phyloP scores from a whole-genome alignment of 129 eudicot species.

The Centrapalus pauciflorus region DNA sequence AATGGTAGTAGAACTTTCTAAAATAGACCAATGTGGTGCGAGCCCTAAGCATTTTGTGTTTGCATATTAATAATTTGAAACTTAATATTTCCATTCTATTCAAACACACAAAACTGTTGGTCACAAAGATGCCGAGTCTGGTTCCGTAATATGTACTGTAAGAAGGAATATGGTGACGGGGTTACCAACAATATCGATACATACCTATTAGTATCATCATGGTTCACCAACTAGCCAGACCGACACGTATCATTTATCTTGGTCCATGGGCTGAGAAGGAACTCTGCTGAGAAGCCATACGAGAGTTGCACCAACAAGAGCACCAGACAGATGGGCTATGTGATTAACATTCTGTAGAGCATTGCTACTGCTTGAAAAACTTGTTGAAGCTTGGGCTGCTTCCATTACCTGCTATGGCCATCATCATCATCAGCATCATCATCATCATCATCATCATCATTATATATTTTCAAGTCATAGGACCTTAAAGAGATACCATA shows the following conservation, averaged over 20 bases:
- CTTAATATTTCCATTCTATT: no score
- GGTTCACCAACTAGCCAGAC: no score
- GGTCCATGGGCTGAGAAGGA: constrained; percentile 50
- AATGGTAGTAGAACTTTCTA: no score
- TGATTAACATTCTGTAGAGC: constrained; percentile 76
- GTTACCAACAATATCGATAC: no score
- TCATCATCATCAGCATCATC: not conserved
- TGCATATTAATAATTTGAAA: no score
- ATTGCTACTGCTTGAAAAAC: constrained; percentile 48
- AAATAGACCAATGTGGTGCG: no score
- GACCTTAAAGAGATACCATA: not conserved
- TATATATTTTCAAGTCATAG: not conserved
- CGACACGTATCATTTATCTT: constrained; percentile 33
- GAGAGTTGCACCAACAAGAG: constrained; percentile 32
- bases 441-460: not conserved
- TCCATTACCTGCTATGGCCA: constrained; percentile 79
- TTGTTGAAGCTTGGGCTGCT: constrained; percentile 90
- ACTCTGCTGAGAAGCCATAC: constrained; percentile 81
- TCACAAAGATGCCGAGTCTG: no score
- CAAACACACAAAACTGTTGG: no score
- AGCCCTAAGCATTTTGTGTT: no score
- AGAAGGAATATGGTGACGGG: no score
- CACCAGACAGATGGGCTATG: constrained; percentile 71
- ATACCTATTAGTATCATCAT: not conserved
- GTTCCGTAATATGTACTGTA: no score